Evolutionary conservation across 148 eudicot genomes (phyloP).

Genomic region (Persicaria tinctoria): DNA sequence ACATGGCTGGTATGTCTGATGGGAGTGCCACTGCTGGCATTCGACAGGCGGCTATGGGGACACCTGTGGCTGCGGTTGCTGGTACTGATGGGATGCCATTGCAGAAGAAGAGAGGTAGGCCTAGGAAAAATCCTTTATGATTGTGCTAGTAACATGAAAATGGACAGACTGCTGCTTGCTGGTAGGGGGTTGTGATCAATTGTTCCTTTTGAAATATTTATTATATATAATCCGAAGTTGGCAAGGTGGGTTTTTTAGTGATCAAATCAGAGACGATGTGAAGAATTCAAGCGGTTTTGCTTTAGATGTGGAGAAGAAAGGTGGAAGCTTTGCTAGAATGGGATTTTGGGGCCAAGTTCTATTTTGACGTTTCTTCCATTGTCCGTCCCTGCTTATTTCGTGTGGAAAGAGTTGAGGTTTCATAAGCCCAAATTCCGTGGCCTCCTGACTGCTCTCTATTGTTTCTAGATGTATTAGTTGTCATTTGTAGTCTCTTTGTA

Average conservation of each 20-base stretch:
- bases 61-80: background rate
- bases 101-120: constrained; percentile 35
- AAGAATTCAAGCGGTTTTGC: background rate
- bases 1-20: constrained; percentile 19
- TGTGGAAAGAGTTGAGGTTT: no score
- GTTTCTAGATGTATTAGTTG: no score
- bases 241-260: background rate
- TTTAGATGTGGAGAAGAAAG: background rate
- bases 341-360: background rate
- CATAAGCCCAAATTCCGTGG: no score
- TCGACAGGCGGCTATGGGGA: background rate
- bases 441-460: no score
- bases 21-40: constrained; percentile 21
- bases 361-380: no score
- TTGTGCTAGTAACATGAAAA: background rate
- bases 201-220: no score
- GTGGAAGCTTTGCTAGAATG: background rate
- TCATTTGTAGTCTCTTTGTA: no score
- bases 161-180: background rate
- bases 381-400: no score
- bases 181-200: no score
- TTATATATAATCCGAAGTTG: no score
- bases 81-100: constrained; percentile 11
- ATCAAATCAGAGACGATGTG: background rate
- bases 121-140: constrained; percentile 26